phyloP scores from a whole-genome alignment of 2,329 filamentous ascomycete species.

The Neofusicoccum sp. region DNA sequence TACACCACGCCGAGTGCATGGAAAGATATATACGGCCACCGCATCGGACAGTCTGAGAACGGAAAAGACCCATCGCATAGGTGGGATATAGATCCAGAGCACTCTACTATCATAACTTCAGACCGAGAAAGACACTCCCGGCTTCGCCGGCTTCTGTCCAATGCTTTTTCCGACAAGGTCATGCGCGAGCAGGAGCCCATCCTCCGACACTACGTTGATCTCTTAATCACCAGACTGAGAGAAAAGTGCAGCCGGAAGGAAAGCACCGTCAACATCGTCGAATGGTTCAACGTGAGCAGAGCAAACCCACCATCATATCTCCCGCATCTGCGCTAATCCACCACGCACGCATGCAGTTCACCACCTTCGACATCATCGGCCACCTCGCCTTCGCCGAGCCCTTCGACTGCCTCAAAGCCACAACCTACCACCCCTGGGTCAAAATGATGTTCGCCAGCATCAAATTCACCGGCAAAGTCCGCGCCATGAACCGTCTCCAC shows the following conservation, averaged over 20 bases:
- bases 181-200: slow-evolving; percentile 31
- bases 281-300: slow-evolving; percentile 29
- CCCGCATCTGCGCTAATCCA: background rate
- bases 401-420: slow-evolving; percentile 25
- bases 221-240: slow-evolving; percentile 24
- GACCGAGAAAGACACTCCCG: slow-evolving; percentile 20
- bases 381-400: slow-evolving; percentile 31
- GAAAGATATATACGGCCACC: slow-evolving; percentile 40
- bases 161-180: slow-evolving; percentile 33
- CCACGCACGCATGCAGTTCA: slow-evolving; percentile 2
- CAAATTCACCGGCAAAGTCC: background rate
- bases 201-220: slow-evolving; percentile 33
- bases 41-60: slow-evolving; percentile 24
- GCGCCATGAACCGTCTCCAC: background rate
- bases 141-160: slow-evolving; percentile 21
- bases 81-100: background rate
- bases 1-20: slow-evolving; percentile 41
- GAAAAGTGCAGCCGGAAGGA: background rate
- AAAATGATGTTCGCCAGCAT: slow-evolving; percentile 24
- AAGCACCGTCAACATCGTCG: background rate
- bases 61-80: slow-evolving; percentile 20
- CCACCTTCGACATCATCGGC: slow-evolving; percentile 19
- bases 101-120: background rate
- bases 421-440: slow-evolving; percentile 20
- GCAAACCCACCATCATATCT: slow-evolving; percentile 27